A percentile compares a stretch with the other conserved stretches of the same genome.
These are phyloP conservation scores for Solanum peruvianum DNA, from an alignment of 257 asterid species.

Conservation along the genomic window DNA sequence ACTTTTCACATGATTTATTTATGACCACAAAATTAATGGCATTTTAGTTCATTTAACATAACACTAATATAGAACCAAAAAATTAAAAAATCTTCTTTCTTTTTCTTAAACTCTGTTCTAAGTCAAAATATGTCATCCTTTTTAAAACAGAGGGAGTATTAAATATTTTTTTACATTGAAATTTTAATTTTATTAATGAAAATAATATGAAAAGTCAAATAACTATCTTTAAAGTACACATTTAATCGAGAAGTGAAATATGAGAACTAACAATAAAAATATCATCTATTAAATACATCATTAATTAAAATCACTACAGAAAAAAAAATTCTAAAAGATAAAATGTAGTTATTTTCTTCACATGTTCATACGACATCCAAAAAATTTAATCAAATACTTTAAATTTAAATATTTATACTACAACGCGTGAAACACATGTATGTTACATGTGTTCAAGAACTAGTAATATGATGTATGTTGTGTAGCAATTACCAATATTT, in stretches of 20 bases:
- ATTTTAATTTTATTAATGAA: neutral
- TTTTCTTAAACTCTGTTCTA: too few relatives aligned
- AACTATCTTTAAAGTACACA: neutral
- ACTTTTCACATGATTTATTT: too few relatives aligned
- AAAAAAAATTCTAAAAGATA: too few relatives aligned
- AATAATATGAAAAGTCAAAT: neutral
- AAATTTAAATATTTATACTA: too few relatives aligned
- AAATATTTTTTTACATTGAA: too few relatives aligned
- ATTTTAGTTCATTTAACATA: too few relatives aligned
- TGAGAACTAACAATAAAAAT: neutral
- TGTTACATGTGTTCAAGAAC: neutral
- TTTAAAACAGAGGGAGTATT: too few relatives aligned
- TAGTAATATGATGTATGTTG: neutral
- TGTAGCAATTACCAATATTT: neutral
- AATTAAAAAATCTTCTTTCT: too few relatives aligned
- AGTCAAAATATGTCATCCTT: too few relatives aligned
- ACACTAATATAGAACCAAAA: too few relatives aligned
- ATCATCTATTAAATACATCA: neutral
- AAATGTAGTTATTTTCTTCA: neutral
- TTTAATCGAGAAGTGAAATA: neutral
- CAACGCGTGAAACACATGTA: neutral
- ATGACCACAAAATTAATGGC: too few relatives aligned
- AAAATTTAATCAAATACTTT: neutral
- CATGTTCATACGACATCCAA: neutral
- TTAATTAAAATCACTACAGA: too few relatives aligned